phyloP scores from a whole-genome alignment of 1,139 yeast genomes.

The Kodamaea sp. region DNA sequence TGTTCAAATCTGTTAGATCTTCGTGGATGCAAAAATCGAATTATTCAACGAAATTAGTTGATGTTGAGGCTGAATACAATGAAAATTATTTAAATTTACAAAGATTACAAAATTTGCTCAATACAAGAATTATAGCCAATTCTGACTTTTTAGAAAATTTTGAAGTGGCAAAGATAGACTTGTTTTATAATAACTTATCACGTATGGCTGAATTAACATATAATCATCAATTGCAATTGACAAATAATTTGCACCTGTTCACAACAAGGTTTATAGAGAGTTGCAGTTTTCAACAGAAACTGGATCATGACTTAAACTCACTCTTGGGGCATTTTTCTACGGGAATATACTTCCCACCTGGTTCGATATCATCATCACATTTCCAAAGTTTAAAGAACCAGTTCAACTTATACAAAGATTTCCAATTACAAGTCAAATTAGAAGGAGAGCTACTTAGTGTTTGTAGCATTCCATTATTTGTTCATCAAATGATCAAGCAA shows the following conservation, averaged over 20 bases:
- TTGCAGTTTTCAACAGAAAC: conserved; percentile 27
- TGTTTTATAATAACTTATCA: conserved; percentile 34
- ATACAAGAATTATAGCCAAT: conserved; percentile 23
- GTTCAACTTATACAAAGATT: conserved; percentile 41
- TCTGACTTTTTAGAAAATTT: conserved; percentile 32
- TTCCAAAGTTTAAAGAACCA: conserved; percentile 39
- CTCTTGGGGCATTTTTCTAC: conserved; percentile 29
- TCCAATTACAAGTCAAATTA: conserved; percentile 36
- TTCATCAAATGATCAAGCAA: conserved; percentile 21
- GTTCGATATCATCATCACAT: conserved; percentile 8
- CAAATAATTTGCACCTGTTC: conserved; percentile 27
- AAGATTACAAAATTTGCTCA: conserved; percentile 29
- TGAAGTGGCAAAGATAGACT: conserved; percentile 34
- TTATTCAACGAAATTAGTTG: conserved; percentile 26
- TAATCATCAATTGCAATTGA: conserved; percentile 26
- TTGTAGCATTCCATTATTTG: conserved; percentile 34
- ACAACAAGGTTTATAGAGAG: conserved; percentile 24
- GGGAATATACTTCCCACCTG: conserved; percentile 42
- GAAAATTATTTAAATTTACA: conserved; percentile 33
- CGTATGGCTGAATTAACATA: conserved; percentile 35
- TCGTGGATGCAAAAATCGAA: conserved; percentile 31
- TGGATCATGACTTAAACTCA: conserved; percentile 26
- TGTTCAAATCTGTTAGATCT: conserved; percentile 20
- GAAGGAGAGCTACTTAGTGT: conserved; percentile 23
- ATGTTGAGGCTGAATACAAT: conserved; percentile 31